Conservation (phyloP, 257 asterid species). For the Scutellaria barbata region DNA sequence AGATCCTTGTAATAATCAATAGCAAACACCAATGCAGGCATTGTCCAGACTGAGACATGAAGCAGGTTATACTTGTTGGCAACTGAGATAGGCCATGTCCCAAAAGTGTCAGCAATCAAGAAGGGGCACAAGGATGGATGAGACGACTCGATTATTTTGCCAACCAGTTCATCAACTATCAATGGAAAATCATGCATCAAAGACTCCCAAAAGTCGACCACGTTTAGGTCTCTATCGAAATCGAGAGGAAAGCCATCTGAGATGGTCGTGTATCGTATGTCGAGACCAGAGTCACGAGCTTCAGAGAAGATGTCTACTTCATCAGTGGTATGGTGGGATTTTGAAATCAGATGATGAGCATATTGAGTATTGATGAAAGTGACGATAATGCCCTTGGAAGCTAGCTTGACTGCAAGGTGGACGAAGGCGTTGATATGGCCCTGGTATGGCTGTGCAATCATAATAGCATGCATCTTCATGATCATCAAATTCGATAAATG, state of each 20-base stretch:
- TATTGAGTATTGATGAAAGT: conserved; percentile 56
- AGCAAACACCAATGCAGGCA: conserved; percentile 24
- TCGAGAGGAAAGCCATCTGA: conserved; percentile 50
- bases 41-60: conserved; percentile 31
- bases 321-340: conserved; percentile 28
- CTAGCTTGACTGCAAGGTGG: conserved; percentile 60
- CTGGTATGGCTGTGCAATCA: conserved; percentile 56
- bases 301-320: conserved; percentile 41
- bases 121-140: conserved; percentile 33
- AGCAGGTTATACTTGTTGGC: conserved; percentile 40
- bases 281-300: conserved; percentile 48
- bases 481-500: background rate
- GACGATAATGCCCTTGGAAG: conserved; percentile 56
- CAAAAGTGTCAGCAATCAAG: conserved; percentile 49
- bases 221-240: conserved; percentile 44
- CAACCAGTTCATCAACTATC: conserved; percentile 40
- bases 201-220: conserved; percentile 43
- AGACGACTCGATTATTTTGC: conserved; percentile 29
- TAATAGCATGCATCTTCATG: conserved; percentile 46
- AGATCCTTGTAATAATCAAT: conserved; percentile 21
- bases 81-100: conserved; percentile 32
- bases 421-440: conserved; percentile 65
- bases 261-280: conserved; percentile 51
- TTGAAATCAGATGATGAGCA: conserved; percentile 49
- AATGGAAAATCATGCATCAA: conserved; percentile 39